Conservation (phyloP, 805 yeast species). For the Clavispora santaluciae region DNA sequence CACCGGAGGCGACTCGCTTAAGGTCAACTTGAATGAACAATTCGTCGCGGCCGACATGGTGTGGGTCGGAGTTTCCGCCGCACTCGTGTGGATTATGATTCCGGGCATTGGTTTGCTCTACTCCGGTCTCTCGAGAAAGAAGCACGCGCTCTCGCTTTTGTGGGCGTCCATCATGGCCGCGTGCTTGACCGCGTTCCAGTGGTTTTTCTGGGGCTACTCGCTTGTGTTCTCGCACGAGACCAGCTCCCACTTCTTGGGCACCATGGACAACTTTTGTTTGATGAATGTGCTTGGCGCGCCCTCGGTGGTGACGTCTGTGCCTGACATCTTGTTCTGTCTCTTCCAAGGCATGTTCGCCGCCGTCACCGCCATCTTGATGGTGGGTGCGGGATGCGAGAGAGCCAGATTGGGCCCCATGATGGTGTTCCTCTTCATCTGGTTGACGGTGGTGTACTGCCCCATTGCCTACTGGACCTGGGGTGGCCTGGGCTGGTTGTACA, state of each 20-base stretch:
- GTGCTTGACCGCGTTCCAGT: conserved; percentile 80
- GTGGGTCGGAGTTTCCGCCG: conserved; percentile 76
- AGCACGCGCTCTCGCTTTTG: conserved; percentile 87
- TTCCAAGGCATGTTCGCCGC: conserved; percentile 97
- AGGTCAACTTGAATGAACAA: conserved; percentile 63
- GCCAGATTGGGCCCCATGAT: conserved; percentile 96
- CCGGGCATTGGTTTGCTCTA: conserved; percentile 94
- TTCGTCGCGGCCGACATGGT: conserved; percentile 76
- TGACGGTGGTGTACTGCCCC: conserved; percentile 93
- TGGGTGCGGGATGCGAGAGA: conserved; percentile 98
- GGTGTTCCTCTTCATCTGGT: conserved; percentile 90
- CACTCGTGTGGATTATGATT: conserved; percentile 90
- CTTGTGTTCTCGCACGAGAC: conserved; percentile 72
- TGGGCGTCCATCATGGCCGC: conserved; percentile 94
- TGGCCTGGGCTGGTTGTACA: conserved; percentile 81
- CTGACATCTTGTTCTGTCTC: conserved; percentile 84
- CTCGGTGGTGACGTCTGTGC: conserved; percentile 61
- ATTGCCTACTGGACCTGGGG: conserved; percentile 99
- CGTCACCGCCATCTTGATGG: conserved; percentile 87
- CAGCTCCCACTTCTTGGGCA: conserved; percentile 67
- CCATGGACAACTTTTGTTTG: conserved; percentile 74
- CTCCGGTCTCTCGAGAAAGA: conserved; percentile 90
- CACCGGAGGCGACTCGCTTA: conserved; percentile 78
- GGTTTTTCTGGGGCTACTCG: conserved; percentile 87
- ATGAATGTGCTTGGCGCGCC: conserved; percentile 81